These are phyloP conservation scores for Aspergillus puulaauensis DNA, from an alignment of 2,329 filamentous ascomycete species.

Conservation along the genomic window DNA sequence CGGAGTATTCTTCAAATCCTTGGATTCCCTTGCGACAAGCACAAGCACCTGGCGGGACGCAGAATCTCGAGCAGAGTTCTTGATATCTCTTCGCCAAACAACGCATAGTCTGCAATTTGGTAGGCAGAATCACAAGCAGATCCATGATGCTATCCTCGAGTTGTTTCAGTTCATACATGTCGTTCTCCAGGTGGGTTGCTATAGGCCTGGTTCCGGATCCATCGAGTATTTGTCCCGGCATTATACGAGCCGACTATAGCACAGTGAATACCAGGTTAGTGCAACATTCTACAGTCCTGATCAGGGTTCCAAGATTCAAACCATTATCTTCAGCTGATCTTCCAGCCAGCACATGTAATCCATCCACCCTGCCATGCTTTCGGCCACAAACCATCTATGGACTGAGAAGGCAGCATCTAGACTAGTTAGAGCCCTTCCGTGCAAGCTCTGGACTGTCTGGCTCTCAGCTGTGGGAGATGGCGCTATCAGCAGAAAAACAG, in stretches of 20 bases:
- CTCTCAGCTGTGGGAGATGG: constrained; percentile 5
- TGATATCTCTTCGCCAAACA: constrained; percentile 8
- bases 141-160: constrained; percentile 16
- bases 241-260: background rate
- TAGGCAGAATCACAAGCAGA: constrained; percentile 12
- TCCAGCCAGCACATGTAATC: constrained; percentile 18
- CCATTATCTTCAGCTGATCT: constrained; percentile 10
- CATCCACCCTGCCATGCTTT: constrained; percentile 14
- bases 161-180: constrained; percentile 12
- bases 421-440: background rate
- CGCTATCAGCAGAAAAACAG: constrained; percentile 8
- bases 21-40: constrained; percentile 3
- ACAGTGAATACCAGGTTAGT: too few relatives aligned
- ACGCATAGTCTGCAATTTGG: background rate
- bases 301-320: background rate
- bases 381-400: constrained; percentile 10
- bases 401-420: background rate
- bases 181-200: background rate
- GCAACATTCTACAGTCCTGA: too few relatives aligned
- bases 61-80: constrained; percentile 1
- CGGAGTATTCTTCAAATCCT: constrained; percentile 8
- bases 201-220: too few relatives aligned
- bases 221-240: too few relatives aligned
- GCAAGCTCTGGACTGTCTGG: background rate
- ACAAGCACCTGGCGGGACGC: background rate